Evolutionary conservation across 164 flowering plant species (phyloP).

Genomic region (Warburgia ugandensis): DNA sequence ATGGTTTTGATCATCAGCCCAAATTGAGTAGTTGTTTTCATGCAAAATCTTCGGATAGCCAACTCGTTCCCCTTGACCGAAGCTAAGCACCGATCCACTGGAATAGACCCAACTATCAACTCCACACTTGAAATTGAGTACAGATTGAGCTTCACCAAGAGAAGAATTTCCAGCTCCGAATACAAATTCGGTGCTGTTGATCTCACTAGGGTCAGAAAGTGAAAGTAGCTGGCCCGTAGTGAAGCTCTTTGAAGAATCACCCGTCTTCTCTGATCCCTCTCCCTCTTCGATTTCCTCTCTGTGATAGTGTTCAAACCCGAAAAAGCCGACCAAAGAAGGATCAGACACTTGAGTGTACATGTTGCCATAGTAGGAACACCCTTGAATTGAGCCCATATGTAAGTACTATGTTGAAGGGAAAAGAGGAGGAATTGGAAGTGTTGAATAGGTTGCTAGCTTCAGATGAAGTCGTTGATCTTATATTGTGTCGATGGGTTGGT

Average conservation of each 20-base stretch:
- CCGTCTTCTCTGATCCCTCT: conserved; percentile 15
- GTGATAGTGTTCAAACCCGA: conserved; percentile 7
- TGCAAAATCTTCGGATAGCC: conserved; percentile 5
- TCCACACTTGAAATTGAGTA: conserved; percentile 39
- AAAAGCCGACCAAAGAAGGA: conserved; percentile 12
- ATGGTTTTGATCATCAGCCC: conserved; percentile 28
- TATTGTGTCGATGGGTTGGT: not conserved
- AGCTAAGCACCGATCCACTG: conserved; percentile 46
- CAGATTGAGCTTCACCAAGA: conserved; percentile 29
- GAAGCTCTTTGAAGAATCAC: conserved; percentile 12
- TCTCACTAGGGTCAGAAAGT: conserved; percentile 28
- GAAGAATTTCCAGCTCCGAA: conserved; percentile 8
- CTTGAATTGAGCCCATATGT: conserved; percentile 14
- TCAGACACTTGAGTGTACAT: conserved; percentile 12
- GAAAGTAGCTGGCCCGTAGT: conserved; percentile 20
- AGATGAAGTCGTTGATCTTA: not conserved
- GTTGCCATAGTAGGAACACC: conserved; percentile 19
- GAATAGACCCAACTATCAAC: conserved; percentile 17
- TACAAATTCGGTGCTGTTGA: conserved; percentile 17
- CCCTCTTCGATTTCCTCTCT: conserved; percentile 15
- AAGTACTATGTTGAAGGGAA: conserved; percentile 1
- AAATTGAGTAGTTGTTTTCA: conserved; percentile 25
- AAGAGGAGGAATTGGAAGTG: not conserved
- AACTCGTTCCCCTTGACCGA: conserved; percentile 27
- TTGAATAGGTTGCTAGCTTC: too few relatives aligned